These are phyloP conservation scores for Vaccinium vitisidaea DNA, from an alignment of 148 eudicot genomes.

Conservation along the genomic window DNA sequence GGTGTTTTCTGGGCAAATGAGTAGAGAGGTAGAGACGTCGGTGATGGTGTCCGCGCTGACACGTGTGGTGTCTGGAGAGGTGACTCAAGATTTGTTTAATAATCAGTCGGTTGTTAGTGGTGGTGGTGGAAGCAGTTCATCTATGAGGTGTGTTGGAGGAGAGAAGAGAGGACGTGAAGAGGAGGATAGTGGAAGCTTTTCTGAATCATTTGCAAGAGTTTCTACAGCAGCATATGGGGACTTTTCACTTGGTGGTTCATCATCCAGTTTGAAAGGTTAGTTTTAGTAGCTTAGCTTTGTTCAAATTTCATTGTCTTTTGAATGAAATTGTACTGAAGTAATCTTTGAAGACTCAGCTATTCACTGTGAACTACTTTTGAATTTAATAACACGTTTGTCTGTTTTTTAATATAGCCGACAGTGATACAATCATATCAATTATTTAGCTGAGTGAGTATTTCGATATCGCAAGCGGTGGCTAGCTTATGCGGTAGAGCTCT, in stretches of 20 bases:
- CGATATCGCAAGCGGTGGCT: too few relatives aligned
- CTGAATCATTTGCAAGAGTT: background rate
- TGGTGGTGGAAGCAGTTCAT: background rate
- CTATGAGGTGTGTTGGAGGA: constrained; percentile 12
- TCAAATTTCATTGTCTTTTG: background rate
- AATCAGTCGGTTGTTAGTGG: background rate
- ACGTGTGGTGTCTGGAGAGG: constrained; percentile 54
- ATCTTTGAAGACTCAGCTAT: background rate
- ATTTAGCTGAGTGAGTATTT: too few relatives aligned
- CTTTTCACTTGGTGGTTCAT: background rate
- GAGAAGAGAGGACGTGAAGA: constrained; percentile 33
- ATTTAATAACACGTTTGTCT: too few relatives aligned
- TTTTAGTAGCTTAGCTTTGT: too few relatives aligned
- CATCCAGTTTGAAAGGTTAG: background rate
- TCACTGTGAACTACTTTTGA: too few relatives aligned
- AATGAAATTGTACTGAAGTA: background rate
- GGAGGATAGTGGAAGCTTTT: background rate
- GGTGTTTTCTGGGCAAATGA: constrained; percentile 37
- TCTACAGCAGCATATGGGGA: background rate
- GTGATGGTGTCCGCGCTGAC: constrained; percentile 72
- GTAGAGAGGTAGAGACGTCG: constrained; percentile 52
- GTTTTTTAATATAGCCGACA: too few relatives aligned
- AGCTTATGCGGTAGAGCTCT: too few relatives aligned
- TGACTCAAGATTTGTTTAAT: background rate
- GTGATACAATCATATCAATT: too few relatives aligned